Conservation (phyloP, 495 filamentous ascomycete species). For the Lichina pygmaea region DNA sequence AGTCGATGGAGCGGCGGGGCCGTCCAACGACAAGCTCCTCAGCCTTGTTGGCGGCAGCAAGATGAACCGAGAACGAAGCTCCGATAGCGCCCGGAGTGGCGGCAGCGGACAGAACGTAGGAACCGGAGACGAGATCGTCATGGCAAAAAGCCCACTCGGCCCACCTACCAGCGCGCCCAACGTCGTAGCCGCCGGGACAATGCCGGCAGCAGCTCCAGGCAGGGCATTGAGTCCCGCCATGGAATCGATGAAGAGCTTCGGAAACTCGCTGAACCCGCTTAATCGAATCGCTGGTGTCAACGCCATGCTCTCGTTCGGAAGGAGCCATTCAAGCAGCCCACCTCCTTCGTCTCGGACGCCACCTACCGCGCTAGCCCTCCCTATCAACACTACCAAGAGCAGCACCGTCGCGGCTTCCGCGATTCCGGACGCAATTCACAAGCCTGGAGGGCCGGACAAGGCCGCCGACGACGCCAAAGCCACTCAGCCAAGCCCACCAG, state of each 20-base stretch:
- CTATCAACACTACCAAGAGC: constrained; percentile 7
- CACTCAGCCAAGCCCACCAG: too few species aligned
- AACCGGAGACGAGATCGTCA: constrained; percentile 5
- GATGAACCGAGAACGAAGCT: constrained; percentile 39
- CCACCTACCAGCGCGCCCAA: not conserved
- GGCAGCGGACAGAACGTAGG: constrained; percentile 24
- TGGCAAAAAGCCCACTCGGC: constrained; percentile 11
- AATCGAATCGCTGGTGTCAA: constrained; percentile 43
- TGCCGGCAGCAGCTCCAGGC: constrained; percentile 9
- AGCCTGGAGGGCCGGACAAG: not conserved
- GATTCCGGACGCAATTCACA: not conserved
- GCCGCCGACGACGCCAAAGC: too few species aligned
- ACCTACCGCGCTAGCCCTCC: constrained; percentile 1
- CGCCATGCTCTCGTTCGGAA: constrained; percentile 49
- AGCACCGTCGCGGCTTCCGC: constrained; percentile 9
- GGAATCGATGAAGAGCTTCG: constrained; percentile 61
- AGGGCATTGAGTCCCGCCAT: constrained; percentile 29
- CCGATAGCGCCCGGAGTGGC: constrained; percentile 43
- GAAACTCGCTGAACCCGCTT: constrained; percentile 63
- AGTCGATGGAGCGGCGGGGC: constrained; percentile 1
- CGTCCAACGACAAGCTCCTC: constrained; percentile 27
- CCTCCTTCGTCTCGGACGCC: constrained; percentile 6
- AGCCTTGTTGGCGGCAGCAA: constrained; percentile 34
- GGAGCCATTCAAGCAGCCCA: constrained; percentile 17
- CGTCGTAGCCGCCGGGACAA: not conserved